A percentile compares a stretch with the other conserved stretches of the same genome.
phyloP scores from a whole-genome alignment of 768 basidiomycete genomes.

The Pleurotus salmoneostramineus region DNA sequence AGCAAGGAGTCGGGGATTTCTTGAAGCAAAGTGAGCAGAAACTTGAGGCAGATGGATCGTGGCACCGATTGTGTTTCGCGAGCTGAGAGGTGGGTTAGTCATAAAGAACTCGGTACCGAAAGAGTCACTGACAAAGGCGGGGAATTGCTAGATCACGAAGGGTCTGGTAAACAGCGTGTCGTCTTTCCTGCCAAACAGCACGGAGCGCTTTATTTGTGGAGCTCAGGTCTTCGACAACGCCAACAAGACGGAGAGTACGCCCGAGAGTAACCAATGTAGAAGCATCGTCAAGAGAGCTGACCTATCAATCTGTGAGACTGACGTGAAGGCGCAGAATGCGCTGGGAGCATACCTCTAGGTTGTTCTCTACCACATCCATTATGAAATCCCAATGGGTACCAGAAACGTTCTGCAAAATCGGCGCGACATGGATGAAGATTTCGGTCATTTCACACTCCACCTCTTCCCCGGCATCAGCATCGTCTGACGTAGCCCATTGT shows the following conservation, averaged over 20 bases:
- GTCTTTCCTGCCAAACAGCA: conserved; percentile 62
- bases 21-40: conserved; percentile 66
- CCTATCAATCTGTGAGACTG: conserved; percentile 31
- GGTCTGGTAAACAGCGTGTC: conserved; percentile 46
- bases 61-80: conserved; percentile 40
- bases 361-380: conserved; percentile 84
- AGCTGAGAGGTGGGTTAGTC: not conserved
- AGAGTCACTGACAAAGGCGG: conserved; percentile 40
- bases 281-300: conserved; percentile 54
- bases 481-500: conserved; percentile 64
- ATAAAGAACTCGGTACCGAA: conserved; percentile 1
- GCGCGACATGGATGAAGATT: conserved; percentile 72
- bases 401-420: conserved; percentile 81
- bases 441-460: conserved; percentile 75
- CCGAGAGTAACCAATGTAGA: conserved; percentile 59
- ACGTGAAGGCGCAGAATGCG: not conserved
- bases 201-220: conserved; percentile 71
- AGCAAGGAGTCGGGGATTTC: conserved; percentile 61
- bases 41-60: conserved; percentile 60
- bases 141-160: conserved; percentile 59
- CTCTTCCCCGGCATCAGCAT: conserved; percentile 69
- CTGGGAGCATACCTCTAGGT: conserved; percentile 65
- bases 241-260: conserved; percentile 65
- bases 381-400: conserved; percentile 93
- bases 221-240: conserved; percentile 65